A percentile compares a stretch with the other conserved stretches of the same genome.
Evolutionary conservation across 2,329 filamentous ascomycete genomes (phyloP).

Genomic region (Macroventuria anomochaeta): DNA sequence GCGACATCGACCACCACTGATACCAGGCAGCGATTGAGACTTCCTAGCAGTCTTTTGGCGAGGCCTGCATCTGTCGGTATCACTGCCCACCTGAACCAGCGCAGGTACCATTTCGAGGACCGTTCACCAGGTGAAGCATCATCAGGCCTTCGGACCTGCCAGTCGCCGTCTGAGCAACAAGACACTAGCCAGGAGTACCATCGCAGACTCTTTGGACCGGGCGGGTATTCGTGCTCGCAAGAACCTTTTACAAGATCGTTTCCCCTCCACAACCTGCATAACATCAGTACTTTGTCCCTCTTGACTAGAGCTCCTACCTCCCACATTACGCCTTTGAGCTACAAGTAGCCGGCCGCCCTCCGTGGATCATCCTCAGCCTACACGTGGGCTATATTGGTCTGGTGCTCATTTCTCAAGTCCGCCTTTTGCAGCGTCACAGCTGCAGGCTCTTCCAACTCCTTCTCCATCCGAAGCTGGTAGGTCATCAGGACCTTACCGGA

Average conservation of each 20-base stretch:
- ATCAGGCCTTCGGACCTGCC: constrained; percentile 34
- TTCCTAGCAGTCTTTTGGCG: constrained; percentile 53
- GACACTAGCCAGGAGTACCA: constrained; percentile 41
- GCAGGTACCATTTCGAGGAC: constrained; percentile 47
- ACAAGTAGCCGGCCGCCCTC: constrained; percentile 50
- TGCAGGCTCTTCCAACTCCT: constrained; percentile 50
- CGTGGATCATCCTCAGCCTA: constrained; percentile 57
- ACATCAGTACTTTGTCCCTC: constrained; percentile 45
- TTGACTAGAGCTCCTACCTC: constrained; percentile 36
- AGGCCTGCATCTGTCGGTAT: constrained; percentile 53
- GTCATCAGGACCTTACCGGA: constrained; percentile 50
- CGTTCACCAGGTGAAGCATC: constrained; percentile 35
- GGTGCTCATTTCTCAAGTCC: constrained; percentile 48
- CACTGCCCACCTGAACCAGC: constrained; percentile 45
- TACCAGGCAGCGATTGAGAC: constrained; percentile 49
- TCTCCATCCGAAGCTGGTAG: constrained; percentile 52
- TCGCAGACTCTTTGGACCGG: constrained; percentile 34
- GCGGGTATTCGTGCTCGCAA: constrained; percentile 37
- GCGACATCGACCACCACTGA: constrained; percentile 48
- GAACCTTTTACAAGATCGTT: constrained; percentile 42
- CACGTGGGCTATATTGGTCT: constrained; percentile 58
- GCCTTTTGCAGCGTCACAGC: constrained; percentile 48
- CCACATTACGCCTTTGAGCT: constrained; percentile 41
- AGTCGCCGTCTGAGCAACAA: constrained; percentile 39
- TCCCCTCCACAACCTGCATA: constrained; percentile 40